Conservation (phyloP, 2,329 filamentous ascomycete genomes). For the Harringtonia aguacate region DNA sequence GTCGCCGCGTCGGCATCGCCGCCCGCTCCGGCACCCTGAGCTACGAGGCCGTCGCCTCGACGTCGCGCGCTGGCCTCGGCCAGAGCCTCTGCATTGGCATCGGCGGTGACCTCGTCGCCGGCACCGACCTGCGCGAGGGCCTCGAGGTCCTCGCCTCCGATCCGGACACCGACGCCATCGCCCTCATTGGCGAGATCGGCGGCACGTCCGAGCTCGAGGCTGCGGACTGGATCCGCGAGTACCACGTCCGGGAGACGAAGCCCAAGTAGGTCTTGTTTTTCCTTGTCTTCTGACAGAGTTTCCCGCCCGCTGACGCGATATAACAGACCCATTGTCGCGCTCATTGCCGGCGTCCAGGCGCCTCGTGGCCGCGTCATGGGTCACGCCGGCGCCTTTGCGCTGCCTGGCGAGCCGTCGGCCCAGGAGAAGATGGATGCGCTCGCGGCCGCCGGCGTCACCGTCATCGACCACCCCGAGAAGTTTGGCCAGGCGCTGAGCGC, state of each 20-base stretch:
- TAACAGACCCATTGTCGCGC: constrained; percentile 56
- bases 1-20: constrained; percentile 55
- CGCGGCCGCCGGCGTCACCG: constrained; percentile 53
- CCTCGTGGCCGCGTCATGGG: constrained; percentile 60
- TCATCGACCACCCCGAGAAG: constrained; percentile 67
- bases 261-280: constrained; percentile 46
- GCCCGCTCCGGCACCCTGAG: constrained; percentile 75
- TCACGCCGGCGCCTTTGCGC: constrained; percentile 64
- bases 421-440: constrained; percentile 56
- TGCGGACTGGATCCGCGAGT: constrained; percentile 62
- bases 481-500: constrained; percentile 59
- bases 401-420: constrained; percentile 54
- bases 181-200: constrained; percentile 63
- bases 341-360: constrained; percentile 58
- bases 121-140: constrained; percentile 64
- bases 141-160: constrained; percentile 56
- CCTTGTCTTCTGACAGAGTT: background rate
- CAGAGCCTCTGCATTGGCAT: constrained; percentile 70
- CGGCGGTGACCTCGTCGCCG: constrained; percentile 65
- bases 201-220: constrained; percentile 60
- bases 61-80: constrained; percentile 62
- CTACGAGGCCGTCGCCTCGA: constrained; percentile 68
- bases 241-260: constrained; percentile 41
- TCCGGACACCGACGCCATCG: constrained; percentile 58
- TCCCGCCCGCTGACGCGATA: background rate